A percentile compares a stretch with the other conserved stretches of the same genome.
Conservation (phyloP, 768 basidiomycete species). For the Fomitopsis serialis region DNA sequence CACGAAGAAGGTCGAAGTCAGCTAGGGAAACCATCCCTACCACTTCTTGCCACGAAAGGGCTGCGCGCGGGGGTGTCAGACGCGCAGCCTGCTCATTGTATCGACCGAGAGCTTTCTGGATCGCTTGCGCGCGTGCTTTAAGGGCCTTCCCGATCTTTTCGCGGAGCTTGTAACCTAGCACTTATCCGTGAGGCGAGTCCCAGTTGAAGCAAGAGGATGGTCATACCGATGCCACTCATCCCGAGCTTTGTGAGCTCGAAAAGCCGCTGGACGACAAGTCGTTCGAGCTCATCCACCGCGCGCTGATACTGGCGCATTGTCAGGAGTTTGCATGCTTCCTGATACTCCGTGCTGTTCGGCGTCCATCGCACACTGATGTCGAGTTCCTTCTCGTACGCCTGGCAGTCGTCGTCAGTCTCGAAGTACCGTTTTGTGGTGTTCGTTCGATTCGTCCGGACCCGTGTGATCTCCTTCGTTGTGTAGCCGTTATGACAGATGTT, state of each 20-base stretch:
- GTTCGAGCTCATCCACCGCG: slow-evolving; percentile 25
- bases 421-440: too few species aligned
- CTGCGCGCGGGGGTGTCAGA: slow-evolving; percentile 10
- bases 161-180: slow-evolving; percentile 29
- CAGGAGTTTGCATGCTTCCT: background rate
- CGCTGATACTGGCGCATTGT: slow-evolving; percentile 16
- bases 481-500: too few species aligned
- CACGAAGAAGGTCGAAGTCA: slow-evolving; percentile 29
- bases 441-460: too few species aligned
- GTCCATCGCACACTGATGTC: slow-evolving; percentile 1
- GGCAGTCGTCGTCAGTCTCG: too few species aligned
- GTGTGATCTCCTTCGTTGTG: too few species aligned
- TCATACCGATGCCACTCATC: slow-evolving; percentile 10
- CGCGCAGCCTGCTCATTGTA: slow-evolving; percentile 27
- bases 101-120: slow-evolving; percentile 23
- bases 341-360: background rate
- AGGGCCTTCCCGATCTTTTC: slow-evolving; percentile 30
- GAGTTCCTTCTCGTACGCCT: too few species aligned
- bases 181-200: too few species aligned
- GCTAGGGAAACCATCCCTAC: slow-evolving; percentile 10
- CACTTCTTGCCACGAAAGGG: slow-evolving; percentile 6
- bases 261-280: slow-evolving; percentile 24
- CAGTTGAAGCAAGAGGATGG: background rate
- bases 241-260: slow-evolving; percentile 26
- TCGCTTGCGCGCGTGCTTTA: slow-evolving; percentile 24